Evolutionary conservation across 176 grass and related monocot species (phyloP).

Genomic region (Carex littledalei): DNA sequence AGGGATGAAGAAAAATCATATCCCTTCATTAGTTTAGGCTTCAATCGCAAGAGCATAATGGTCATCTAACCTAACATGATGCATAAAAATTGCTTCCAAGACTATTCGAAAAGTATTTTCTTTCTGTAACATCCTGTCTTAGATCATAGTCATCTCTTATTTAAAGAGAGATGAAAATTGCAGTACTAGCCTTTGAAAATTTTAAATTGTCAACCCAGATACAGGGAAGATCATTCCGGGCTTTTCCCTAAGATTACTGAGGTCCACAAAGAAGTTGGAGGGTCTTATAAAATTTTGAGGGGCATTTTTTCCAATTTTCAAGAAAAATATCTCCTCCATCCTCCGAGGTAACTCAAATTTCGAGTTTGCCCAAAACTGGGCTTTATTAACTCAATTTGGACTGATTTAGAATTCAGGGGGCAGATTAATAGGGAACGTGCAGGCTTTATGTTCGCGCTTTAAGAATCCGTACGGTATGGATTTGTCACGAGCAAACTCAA

Average conservation of each 20-base stretch:
- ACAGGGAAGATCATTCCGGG: slow-evolving; percentile 5
- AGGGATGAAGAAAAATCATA: background rate
- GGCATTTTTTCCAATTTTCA: background rate
- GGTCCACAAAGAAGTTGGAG: slow-evolving; percentile 13
- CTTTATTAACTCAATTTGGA: too few species aligned
- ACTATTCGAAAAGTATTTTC: background rate
- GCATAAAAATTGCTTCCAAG: background rate
- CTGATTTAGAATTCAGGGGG: too few species aligned
- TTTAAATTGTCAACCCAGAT: background rate
- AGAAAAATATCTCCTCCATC: background rate
- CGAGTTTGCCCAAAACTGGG: too few species aligned
- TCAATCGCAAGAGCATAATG: background rate
- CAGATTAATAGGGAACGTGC: too few species aligned
- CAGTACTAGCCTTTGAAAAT: background rate
- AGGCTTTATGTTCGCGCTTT: too few species aligned
- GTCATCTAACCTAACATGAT: background rate
- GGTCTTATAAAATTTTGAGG: slow-evolving; percentile 1
- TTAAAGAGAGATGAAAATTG: background rate
- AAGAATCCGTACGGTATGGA: too few species aligned
- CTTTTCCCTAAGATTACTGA: slow-evolving; percentile 11
- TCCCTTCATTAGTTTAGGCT: background rate
- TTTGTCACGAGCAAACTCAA: too few species aligned
- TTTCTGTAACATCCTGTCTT: background rate
- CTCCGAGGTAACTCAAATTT: background rate
- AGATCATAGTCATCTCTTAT: background rate